Evolutionary conservation across 768 basidiomycete genomes (phyloP), one percentile per base, ranked within the genome.

Genomic region (Leccinum imitatum): DNA sequence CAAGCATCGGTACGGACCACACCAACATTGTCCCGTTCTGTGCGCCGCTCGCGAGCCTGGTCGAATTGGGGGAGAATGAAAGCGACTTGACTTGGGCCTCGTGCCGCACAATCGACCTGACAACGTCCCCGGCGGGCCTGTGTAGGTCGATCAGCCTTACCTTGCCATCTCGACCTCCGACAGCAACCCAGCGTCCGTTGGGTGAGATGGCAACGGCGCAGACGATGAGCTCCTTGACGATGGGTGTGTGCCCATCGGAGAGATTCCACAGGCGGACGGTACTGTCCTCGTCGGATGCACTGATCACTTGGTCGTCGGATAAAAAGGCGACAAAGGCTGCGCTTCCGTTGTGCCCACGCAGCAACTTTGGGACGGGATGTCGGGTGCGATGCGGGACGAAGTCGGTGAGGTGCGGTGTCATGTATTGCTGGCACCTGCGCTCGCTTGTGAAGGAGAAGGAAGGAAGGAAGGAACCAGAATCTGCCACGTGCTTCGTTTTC

Each of bases 231-330:
- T 61, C 62, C n/a, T 30, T 60, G 5, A 70, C 14, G 17, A 65
- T 17, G 44, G 11, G 11, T 7, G 57, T 17, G 13, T 31, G 23
- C 6, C 57, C 56, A 13, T 61, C 35, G 0, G 62, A 21, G 23
- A 69, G 37, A 51, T 15, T 51, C 65, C 65, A 68, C n/a, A 14
- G 59, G 14, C 62, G 67, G n/a, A 69, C 37, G 35, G 62, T 64
- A 31, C 11, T 44, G 59, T 68, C 67, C 14, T 58, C 57, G 31
- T 59, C 59, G 19, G 67, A 67, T 4, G 67, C 62, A 7, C 67
- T 69, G n/a, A 68, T 55, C 10, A 68, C 53, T 2, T 57, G 52
- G 25, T 59, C 55, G 6, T 56, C 47, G 1, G 65, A 68, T 25
- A 64, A 19, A 41, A 69, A 68, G 6, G 57, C 53, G 37, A 69